Evolutionary conservation across 805 yeast species (phyloP).

Genomic region (Clavispora fructus): DNA sequence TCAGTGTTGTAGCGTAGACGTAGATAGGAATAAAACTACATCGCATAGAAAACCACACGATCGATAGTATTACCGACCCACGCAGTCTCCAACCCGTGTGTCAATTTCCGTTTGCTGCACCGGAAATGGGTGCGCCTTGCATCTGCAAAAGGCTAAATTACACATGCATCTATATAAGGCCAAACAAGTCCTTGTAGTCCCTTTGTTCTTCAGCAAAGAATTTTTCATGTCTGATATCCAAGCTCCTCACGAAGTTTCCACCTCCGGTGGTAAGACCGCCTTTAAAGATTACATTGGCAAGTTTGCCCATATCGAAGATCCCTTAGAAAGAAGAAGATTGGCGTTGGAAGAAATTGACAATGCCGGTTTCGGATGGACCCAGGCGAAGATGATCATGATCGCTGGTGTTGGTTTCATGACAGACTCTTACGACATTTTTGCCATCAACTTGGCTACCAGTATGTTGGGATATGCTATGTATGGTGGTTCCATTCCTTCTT

Average conservation of each 20-base stretch:
- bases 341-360: conserved; percentile 81
- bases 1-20: no score
- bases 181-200: not conserved
- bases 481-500: conserved; percentile 57
- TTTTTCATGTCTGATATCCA: conserved; percentile 22
- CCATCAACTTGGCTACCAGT: conserved; percentile 75
- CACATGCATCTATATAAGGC: not conserved
- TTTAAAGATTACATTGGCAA: conserved; percentile 79
- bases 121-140: not conserved
- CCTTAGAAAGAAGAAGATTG: conserved; percentile 79
- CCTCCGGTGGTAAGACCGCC: conserved; percentile 74
- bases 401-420: conserved; percentile 94
- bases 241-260: conserved; percentile 16
- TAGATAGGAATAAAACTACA: not conserved
- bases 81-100: not conserved
- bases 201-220: not conserved
- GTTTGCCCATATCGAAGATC: conserved; percentile 78
- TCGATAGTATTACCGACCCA: not conserved
- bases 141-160: not conserved
- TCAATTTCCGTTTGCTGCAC: not conserved
- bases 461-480: conserved; percentile 78
- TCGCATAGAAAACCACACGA: not conserved
- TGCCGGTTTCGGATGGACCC: conserved; percentile 78
- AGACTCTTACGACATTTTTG: conserved; percentile 88
- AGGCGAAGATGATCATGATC: conserved; percentile 72